phyloP scores from a whole-genome alignment of 2,329 filamentous ascomycete species.

The Ophiostoma perfectum region DNA sequence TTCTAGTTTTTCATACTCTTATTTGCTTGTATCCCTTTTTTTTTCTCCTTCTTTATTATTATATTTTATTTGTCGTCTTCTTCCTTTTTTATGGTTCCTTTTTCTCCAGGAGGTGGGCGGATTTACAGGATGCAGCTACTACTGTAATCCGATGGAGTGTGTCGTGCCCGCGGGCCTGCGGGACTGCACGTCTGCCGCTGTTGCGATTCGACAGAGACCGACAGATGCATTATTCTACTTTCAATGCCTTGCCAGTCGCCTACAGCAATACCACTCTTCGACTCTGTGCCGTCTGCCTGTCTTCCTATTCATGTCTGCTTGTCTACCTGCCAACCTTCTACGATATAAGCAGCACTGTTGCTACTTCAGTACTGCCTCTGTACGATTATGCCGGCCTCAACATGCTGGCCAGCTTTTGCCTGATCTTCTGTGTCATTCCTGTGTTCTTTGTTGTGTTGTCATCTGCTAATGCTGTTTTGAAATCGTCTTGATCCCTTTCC shows the following conservation, averaged over 20 bases:
- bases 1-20: not conserved
- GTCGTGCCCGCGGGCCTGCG: not conserved
- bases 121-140: not conserved
- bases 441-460: not conserved
- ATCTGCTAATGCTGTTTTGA: too few species aligned
- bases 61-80: not conserved
- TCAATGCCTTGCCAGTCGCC: not conserved
- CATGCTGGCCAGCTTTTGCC: too few species aligned
- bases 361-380: too few species aligned
- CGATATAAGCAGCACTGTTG: too few species aligned
- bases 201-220: not conserved
- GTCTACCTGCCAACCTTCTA: too few species aligned
- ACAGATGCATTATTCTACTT: not conserved
- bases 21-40: too few species aligned
- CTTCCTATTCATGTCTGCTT: too few species aligned
- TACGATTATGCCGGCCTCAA: too few species aligned
- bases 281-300: too few species aligned
- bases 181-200: not conserved
- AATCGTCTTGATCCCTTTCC: not conserved
- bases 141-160: not conserved
- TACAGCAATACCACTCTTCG: not conserved
- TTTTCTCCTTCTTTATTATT: not conserved
- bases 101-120: not conserved
- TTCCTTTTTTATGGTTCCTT: not conserved
- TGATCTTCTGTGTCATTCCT: not conserved